Evolutionary conservation across 1,284 basidiomycete genomes (phyloP), one percentile per base, ranked within the genome.

Genomic region (Papiliotrema laurentii): DNA sequence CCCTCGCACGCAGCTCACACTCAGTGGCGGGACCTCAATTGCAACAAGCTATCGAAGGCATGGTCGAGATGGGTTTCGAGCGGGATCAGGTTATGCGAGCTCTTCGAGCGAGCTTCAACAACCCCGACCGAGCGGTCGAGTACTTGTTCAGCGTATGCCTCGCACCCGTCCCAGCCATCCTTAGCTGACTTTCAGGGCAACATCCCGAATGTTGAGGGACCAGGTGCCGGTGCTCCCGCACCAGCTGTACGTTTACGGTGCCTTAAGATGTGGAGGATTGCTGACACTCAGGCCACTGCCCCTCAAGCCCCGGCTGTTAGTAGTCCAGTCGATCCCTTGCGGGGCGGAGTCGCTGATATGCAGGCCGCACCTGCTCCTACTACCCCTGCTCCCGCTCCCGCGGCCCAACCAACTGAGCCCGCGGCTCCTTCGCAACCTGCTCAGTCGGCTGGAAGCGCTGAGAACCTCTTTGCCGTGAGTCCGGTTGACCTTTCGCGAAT

Each of bases 61-160:
- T 97, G 80, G 78, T 86, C 43, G 87, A 92, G 64, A 98, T 99
- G 96, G 96, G 96, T 18, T 98, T 96, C 64, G 81, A 84, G 54
- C 80, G 85, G 31, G 89, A 92, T 2, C 82, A 92, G 66, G 89
- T 97, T 27, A 75, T 86, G 66, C 81, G 84, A 26, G 93, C 94
- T 4, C 74, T 99, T 72, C 82, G 89, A 51, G 94, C 93, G 21
- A 93, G 89, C 68, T 99, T 83, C 77, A 99, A 99, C 76, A 98
- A 99, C 74, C 90, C 96, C 2, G 93, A 98, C 65, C 83, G 96
- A 37, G 96, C 96, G 6, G 93, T 93, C 25, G 96, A 99, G 73
- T 98, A 98, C 74, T 78, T 99, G 43, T 87, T 97, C 82, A 96
- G 73, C 56, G 93, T 93, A 61, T 64, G 85, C 78, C 26, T 10